Conservation (phyloP, 257 asterid genomes). For the Solanum tacnaense region DNA sequence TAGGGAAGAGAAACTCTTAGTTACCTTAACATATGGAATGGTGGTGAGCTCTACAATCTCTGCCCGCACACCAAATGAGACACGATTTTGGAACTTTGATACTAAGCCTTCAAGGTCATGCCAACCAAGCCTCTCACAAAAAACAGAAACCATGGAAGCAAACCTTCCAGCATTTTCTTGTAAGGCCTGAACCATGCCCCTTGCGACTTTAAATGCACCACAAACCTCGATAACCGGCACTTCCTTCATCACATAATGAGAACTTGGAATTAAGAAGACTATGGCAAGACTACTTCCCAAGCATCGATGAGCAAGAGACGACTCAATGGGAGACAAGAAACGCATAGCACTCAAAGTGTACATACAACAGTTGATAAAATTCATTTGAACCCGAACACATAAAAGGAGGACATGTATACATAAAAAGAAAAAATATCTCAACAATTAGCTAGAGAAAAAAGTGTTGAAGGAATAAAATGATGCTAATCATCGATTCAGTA, state of each 20-base stretch:
- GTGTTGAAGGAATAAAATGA: neutral
- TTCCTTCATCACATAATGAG: slow-evolving; percentile 50
- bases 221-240: slow-evolving; percentile 77
- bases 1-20: slow-evolving; percentile 5
- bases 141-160: slow-evolving; percentile 97
- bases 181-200: slow-evolving; percentile 98
- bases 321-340: neutral
- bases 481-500: neutral
- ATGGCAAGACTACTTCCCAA: neutral
- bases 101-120: slow-evolving; percentile 88
- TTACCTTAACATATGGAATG: slow-evolving; percentile 88
- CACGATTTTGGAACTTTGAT: slow-evolving; percentile 86
- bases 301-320: neutral
- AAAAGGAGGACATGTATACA: neutral
- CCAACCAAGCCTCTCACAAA: slow-evolving; percentile 99
- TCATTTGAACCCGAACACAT: neutral
- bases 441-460: neutral
- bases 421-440: neutral
- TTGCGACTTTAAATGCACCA: slow-evolving; percentile 79
- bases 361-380: neutral
- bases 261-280: neutral
- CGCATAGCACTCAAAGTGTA: neutral
- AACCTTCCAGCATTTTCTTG: slow-evolving; percentile 99
- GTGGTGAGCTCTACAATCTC: slow-evolving; percentile 93
- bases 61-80: slow-evolving; percentile 96